Conservation (phyloP, 2,329 filamentous ascomycete genomes). For the Gaeumannomyces sp. region DNA sequence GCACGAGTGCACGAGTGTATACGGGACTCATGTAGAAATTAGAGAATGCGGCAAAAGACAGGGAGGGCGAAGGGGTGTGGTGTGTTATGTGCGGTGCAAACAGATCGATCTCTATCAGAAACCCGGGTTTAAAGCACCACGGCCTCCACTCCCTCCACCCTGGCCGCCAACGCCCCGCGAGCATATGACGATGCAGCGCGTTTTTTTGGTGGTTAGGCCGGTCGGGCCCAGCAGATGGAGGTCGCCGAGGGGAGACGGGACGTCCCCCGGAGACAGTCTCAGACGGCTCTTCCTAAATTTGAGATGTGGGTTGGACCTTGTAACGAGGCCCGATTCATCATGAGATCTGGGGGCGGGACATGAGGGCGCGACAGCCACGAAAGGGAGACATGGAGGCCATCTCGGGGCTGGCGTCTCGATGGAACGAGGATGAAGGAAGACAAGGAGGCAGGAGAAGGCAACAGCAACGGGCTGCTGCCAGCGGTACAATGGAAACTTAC, state of each 20-base stretch:
- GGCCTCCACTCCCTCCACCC: conserved; percentile 24
- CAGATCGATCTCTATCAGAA: conserved; percentile 24
- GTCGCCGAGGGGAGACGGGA: conserved; percentile 12
- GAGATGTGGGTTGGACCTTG: conserved; percentile 23
- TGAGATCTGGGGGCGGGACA: conserved; percentile 14
- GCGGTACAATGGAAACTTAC: not conserved
- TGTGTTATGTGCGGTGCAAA: conserved; percentile 4
- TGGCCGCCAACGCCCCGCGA: conserved; percentile 19
- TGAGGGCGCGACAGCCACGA: conserved; percentile 23
- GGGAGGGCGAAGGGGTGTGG: not conserved
- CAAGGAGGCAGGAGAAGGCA: not conserved
- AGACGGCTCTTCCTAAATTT: conserved; percentile 37
- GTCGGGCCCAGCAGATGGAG: not conserved
- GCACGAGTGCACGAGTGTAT: not conserved
- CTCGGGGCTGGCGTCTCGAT: not conserved
- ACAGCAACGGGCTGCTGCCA: not conserved
- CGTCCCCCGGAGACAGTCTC: conserved; percentile 24
- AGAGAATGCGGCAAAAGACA: conserved; percentile 1
- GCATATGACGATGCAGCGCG: conserved; percentile 30
- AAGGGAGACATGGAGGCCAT: not conserved
- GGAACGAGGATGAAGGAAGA: not conserved
- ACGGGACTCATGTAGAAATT: too few relatives aligned
- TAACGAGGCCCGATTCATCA: conserved; percentile 29
- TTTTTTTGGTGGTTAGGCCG: conserved; percentile 15
- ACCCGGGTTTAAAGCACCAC: conserved; percentile 35